Base-by-base conservation (phyloP, 306 rosid genomes). In the Cucurbita argyrosperma region DNA sequence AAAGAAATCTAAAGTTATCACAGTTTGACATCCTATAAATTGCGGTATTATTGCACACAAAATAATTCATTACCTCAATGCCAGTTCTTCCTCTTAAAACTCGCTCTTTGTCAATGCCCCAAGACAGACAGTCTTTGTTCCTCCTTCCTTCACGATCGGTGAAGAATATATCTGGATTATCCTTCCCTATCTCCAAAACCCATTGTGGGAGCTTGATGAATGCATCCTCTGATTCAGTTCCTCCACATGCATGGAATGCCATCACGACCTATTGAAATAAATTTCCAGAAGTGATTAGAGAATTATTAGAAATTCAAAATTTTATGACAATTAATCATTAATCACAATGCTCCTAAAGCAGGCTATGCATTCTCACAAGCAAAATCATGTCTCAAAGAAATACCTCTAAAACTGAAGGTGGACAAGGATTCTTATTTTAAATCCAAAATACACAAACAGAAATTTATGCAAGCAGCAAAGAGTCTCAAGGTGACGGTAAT, bases 81-180 rank as follows among this genome's bases (percentile, higher is more conserved):
- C 95, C 96, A 80, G 99, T 90, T 88, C 99, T 89, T 78, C 99
- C 99, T 68, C 82, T 89, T 53, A 94, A 83, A 85, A 91, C 95
- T 57, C 99, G 79, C 76, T 90, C 99, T 88, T 88, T 90, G 79
- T 94, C 99, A 74, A 88, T 72, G 56, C 99, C 99, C 97, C 95
- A 91, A 60, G 99, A 90, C 56, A 90, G 86, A 76, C 95, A 94
- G 80, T 94, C 97, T 26, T 91, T 84, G 76, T 89, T 94, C 80
- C 97, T 94, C 88, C 89, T 86, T 76, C 99, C 99, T 84, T 91
- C 96, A 74, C 96, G 90, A 81, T 94, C 99, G 15, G 95, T 90
- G 84, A 94, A 94, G 87, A 88, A 94, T 85, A 94, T 91, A 80
- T 94, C 97, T 72, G 69, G 90, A 69, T 90, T 89, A 77, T 83